A percentile compares a stretch with the other conserved stretches of the same genome.
phyloP scores from a whole-genome alignment of 257 asterid species.

The Rhazya stricta region DNA sequence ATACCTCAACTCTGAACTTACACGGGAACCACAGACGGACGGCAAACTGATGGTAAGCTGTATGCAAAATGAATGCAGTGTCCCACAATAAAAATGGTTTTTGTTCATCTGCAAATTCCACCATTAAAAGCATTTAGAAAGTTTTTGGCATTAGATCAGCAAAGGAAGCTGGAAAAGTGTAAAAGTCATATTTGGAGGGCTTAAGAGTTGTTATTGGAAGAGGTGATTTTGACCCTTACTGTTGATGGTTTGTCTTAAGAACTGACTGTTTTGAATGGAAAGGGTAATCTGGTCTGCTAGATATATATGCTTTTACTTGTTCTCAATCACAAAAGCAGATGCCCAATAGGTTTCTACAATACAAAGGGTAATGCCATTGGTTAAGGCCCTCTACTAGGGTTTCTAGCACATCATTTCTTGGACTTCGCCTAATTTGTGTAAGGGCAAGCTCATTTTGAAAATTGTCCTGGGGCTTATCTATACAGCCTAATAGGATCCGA shows the following conservation, averaged over 20 bases:
- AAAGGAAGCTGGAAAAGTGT: background rate
- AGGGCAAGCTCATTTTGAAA: background rate
- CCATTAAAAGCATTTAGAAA: background rate
- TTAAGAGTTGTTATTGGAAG: background rate
- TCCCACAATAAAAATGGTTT: too few relatives aligned
- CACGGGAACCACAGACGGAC: background rate
- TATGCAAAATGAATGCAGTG: too few relatives aligned
- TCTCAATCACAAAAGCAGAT: background rate
- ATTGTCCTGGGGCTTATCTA: background rate
- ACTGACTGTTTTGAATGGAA: background rate
- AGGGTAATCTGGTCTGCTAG: background rate
- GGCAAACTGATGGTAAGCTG: background rate
- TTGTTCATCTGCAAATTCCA: background rate
- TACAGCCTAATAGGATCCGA: background rate
- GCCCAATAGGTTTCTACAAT: background rate
- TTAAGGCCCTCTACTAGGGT: background rate
- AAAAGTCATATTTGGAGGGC: background rate
- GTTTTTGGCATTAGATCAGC: background rate
- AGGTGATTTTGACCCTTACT: background rate
- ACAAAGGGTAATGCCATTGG: background rate
- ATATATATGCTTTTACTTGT: background rate
- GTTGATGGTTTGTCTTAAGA: background rate
- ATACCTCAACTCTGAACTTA: background rate
- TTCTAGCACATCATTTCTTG: slow-evolving; percentile 1
- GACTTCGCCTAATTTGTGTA: background rate